Evolutionary conservation across 2,329 filamentous ascomycete species (phyloP), one percentile per base, ranked within the genome.

Genomic region (Geosmithia morbida): DNA sequence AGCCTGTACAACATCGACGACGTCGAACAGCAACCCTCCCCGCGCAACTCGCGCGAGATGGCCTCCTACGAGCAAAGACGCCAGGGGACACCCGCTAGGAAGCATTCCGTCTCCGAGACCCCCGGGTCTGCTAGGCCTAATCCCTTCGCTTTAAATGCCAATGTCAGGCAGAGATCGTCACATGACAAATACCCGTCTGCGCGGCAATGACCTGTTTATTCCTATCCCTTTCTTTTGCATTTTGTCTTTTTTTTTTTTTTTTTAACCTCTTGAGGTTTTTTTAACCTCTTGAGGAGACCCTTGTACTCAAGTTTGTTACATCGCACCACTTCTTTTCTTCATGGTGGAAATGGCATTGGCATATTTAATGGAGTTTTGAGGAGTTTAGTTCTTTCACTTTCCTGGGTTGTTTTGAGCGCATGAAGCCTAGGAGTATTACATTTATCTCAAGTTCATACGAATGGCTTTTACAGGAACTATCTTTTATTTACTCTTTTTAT

Each of bases 31-130:
- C 57, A 60, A 7, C 52, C 58, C 7, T 74, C 74, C 39, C 77
- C 77, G 2, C 68, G 72, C 42, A 81, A 79, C 54, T 78, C 75
- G 3, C 68, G 73, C 41, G 77, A 81, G 56, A 77, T 81, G 73
- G 78, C 77, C 2, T 72, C 71, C 4, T 60, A 71, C 17, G 76
- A 79, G 57, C 74, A 79, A 59, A 54, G 53, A 52, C 60, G 62
- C 22, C 56, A 63, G 46, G 61, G 59, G 53, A 72, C 67, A 41
- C 69, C 69, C 1, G 55, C 64, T 22, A 71, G 70, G 22, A 26
- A 26, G 54, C 55, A 55, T 13, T 29, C 30, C 8, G 33, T 37
- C 33, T 37, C 11, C 47, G 42, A 43, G 8, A 22, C 26, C n/a
- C 47, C 20, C 7, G 47, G 47, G 18, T 42, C 42, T 41, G 22